Evolutionary conservation across 31 red algal genomes (phyloP), one percentile per base, ranked within the genome.

Genomic region (Odonthalia washingtoniensis): DNA sequence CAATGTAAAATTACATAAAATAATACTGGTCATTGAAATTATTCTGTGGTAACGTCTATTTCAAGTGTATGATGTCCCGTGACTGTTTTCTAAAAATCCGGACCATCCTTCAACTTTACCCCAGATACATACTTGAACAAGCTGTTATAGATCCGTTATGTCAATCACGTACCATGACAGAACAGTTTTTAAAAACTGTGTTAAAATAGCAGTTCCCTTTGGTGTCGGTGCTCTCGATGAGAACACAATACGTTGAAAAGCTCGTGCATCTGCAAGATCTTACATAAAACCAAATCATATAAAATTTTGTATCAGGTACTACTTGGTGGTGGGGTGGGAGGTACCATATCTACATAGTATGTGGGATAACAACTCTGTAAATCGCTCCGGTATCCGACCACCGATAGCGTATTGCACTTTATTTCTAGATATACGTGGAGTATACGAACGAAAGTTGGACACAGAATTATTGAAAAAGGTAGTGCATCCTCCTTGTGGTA

Each of bases 81-180:
- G 78, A 82, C 26, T 65, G 57, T 17, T 82, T 68, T 68, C 5
- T 82, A n/a, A 80, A 34, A 12, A 82, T 82, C 32, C 27, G 57
- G 3, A 9, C 78, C 17, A 34, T 37, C 0, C 3, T 82, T 1
- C 30, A 61, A 16, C 1, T 40, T 0, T 82, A 82, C 61, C n/a
- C 78, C 26, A n/a, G 57, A 1, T 82, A 82, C 65, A 62, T 65
- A 3, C 4, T 3, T 6, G 78, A 82, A 2, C 6, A 42, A 40
- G 60, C 78, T 1, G 3, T 42, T 3, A 12, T 44, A 5, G 78
- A 82, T 68, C 78, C 61, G 3, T 27, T 82, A 2, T 82, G 78
- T 53, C 62, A 82, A 21, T 41, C 53, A 26, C n/a, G 78, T 1
- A 30, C 37, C 1, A 66, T 82, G n/a, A 18, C 66, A 5, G 78